A percentile compares a stretch with the other conserved stretches of the same genome.
Evolutionary conservation across 305 asterid species (phyloP).

Genomic region (Nicotiana rustica): DNA sequence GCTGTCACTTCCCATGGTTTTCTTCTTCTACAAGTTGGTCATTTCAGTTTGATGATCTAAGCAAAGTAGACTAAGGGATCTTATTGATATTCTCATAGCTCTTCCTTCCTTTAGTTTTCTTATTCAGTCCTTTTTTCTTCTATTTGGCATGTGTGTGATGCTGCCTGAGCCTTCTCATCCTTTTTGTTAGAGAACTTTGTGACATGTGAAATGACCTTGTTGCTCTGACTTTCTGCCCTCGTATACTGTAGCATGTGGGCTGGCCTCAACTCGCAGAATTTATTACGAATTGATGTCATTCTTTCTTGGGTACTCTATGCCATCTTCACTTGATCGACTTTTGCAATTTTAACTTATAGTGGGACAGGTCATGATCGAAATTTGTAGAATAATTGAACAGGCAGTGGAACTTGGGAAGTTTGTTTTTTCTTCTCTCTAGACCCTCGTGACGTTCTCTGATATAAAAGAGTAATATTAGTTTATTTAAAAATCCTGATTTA

Average conservation of each 20-base stretch:
- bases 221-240: conserved; percentile 14
- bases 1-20: not conserved
- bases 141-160: not conserved
- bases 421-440: too few species aligned
- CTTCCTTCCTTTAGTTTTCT: conserved; percentile 1
- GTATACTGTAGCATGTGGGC: conserved; percentile 15
- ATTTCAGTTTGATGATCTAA: conserved; percentile 12
- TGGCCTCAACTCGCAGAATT: conserved; percentile 3
- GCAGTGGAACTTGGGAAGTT: too few species aligned
- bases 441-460: too few species aligned
- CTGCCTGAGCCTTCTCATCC: conserved; percentile 19
- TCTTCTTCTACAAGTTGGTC: not conserved
- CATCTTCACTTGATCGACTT: too few species aligned
- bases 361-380: too few species aligned
- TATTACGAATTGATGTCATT: not conserved
- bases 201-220: conserved; percentile 21
- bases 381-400: too few species aligned
- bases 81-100: not conserved
- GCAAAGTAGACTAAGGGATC: not conserved
- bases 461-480: too few species aligned
- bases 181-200: conserved; percentile 24
- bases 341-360: too few species aligned
- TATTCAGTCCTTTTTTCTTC: conserved; percentile 4
- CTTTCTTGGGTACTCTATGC: conserved; percentile 26
- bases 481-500: too few species aligned